phyloP scores from a whole-genome alignment of 139 green algal species.

The Chlamydomonas incerta region DNA sequence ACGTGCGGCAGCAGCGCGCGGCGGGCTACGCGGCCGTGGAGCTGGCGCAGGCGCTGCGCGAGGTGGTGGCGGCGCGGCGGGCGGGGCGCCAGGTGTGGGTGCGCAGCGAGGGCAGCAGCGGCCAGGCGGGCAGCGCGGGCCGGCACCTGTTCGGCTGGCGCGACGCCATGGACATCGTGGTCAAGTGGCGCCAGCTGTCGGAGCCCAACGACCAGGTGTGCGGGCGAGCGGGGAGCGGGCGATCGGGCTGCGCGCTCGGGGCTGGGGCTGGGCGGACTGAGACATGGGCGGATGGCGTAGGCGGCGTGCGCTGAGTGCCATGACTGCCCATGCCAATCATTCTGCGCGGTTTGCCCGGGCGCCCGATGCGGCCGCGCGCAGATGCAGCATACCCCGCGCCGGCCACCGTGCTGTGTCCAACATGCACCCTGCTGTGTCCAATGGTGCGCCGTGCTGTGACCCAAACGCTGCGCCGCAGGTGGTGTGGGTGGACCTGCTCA shows the following conservation, averaged over 20 bases:
- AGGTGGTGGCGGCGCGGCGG: slow-evolving; percentile 56
- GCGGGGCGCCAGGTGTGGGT: slow-evolving; percentile 48
- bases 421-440: too few relatives aligned
- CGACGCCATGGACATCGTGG: slow-evolving; percentile 91
- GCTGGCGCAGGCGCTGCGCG: slow-evolving; percentile 78
- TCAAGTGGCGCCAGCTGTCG: slow-evolving; percentile 94
- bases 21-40: slow-evolving; percentile 85
- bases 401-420: too few relatives aligned
- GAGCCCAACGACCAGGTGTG: slow-evolving; percentile 94
- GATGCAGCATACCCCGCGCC: too few relatives aligned
- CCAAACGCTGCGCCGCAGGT: slow-evolving; percentile 78
- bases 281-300: neutral
- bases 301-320: too few relatives aligned
- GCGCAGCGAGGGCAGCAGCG: slow-evolving; percentile 58
- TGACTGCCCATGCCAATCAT: too few relatives aligned
- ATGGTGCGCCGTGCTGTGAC: too few relatives aligned
- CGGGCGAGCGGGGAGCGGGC: neutral
- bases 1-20: slow-evolving; percentile 84
- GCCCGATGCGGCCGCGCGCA: too few relatives aligned
- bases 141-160: slow-evolving; percentile 86
- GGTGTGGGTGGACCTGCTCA: slow-evolving; percentile 96
- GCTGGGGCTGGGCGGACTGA: neutral
- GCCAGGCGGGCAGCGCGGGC: slow-evolving; percentile 49
- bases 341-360: too few relatives aligned
- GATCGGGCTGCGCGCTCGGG: neutral